Conservation (phyloP, 2,329 filamentous ascomycete species). For the Talaromyces sp. region DNA sequence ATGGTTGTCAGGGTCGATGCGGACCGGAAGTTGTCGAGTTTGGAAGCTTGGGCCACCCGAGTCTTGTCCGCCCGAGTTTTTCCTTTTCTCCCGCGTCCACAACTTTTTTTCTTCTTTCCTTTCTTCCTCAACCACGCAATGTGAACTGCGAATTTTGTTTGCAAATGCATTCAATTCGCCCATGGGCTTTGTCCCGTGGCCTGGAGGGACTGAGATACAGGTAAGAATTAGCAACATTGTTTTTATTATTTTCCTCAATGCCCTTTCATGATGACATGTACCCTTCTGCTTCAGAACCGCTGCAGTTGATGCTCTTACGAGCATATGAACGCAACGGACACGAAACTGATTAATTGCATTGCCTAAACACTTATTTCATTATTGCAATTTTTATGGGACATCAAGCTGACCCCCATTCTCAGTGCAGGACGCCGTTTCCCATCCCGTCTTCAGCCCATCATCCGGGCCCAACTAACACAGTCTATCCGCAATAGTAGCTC, state of each 20-base stretch:
- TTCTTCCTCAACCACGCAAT: slow-evolving; percentile 22
- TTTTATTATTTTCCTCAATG: slow-evolving; percentile 9
- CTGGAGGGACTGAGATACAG: slow-evolving; percentile 32
- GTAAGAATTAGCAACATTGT: slow-evolving; percentile 34
- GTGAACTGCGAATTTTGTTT: slow-evolving; percentile 26
- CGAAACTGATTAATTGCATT: neutral
- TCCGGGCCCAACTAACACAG: slow-evolving; percentile 23
- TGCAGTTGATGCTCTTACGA: slow-evolving; percentile 61
- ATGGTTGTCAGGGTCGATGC: slow-evolving; percentile 14
- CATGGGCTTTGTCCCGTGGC: slow-evolving; percentile 37
- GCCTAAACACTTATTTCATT: slow-evolving; percentile 15
- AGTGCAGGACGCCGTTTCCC: slow-evolving; percentile 30
- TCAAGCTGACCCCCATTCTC: slow-evolving; percentile 27
- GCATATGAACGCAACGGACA: slow-evolving; percentile 47
- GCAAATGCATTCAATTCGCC: slow-evolving; percentile 44
- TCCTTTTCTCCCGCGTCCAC: slow-evolving; percentile 10
- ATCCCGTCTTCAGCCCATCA: slow-evolving; percentile 7
- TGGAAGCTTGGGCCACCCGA: slow-evolving; percentile 34
- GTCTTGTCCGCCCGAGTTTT: slow-evolving; percentile 23
- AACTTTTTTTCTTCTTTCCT: slow-evolving; percentile 12
- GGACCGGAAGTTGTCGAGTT: slow-evolving; percentile 15
- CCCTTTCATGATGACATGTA: slow-evolving; percentile 47
- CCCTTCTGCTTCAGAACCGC: slow-evolving; percentile 62
- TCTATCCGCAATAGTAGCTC: slow-evolving; percentile 29
- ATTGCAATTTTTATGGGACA: slow-evolving; percentile 16